Percentiles rank a stretch among this genome's conserved stretches.
Conservation (phyloP, 768 basidiomycete species). For the Lactifluus hygrophoroides region DNA sequence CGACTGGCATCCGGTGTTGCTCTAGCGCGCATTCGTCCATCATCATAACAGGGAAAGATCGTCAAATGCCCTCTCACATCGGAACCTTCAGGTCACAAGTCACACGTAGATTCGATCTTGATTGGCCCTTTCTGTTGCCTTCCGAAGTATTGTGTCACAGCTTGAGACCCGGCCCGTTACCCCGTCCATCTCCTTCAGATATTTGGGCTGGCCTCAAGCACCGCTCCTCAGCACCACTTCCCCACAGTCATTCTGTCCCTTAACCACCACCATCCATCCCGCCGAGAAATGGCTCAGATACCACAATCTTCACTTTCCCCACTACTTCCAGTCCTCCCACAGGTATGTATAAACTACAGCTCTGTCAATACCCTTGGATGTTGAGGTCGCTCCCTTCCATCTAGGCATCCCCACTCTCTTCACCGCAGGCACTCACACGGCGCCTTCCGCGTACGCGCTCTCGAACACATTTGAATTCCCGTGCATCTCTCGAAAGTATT, state of each 20-base stretch:
- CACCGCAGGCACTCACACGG: slow-evolving; percentile 2
- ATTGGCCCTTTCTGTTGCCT: background rate
- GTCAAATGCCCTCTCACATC: slow-evolving; percentile 11
- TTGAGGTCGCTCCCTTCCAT: background rate
- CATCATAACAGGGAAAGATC: background rate
- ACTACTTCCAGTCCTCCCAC: background rate
- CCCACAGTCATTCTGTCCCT: background rate
- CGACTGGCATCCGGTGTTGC: background rate
- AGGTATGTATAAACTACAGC: slow-evolving; percentile 1
- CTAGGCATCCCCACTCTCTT: slow-evolving; percentile 8
- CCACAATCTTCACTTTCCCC: background rate
- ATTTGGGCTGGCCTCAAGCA: background rate
- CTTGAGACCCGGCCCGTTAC: background rate
- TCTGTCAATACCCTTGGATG: background rate
- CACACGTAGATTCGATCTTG: slow-evolving; percentile 9
- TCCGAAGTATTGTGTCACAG: slow-evolving; percentile 16
- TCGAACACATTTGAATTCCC: slow-evolving; percentile 10
- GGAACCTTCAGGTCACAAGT: slow-evolving; percentile 5
- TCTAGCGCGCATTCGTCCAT: background rate
- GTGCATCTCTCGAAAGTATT: slow-evolving; percentile 20
- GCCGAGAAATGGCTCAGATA: background rate
- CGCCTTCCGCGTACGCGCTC: slow-evolving; percentile 14
- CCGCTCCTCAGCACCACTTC: background rate
- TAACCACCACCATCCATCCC: background rate
- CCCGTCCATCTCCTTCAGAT: background rate